Evolutionary conservation across 352 stramenopile genomes (phyloP), one percentile per base, ranked within the genome.

Genomic region (Globisporangium okanoganense): DNA sequence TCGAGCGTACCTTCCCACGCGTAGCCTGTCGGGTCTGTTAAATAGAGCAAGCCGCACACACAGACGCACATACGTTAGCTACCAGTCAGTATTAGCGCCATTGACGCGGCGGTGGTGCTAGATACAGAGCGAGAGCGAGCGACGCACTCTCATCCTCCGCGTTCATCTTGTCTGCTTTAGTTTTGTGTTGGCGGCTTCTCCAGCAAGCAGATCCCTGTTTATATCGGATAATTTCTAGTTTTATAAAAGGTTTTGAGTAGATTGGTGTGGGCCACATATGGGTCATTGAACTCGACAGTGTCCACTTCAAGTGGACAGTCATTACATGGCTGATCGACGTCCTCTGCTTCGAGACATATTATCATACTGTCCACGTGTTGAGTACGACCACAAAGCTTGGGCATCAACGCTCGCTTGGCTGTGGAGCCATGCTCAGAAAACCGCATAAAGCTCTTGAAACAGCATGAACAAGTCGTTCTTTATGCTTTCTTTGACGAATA

Each of bases 1-100:
- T 95, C 86, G 29, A 95, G 72, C 49, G 80, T 74, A 56, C 84
- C 84, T 68, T 95, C 86, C 86, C 86, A 95, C 62, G 84, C 74
- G 72, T 95, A 95, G 22, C 84, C 86, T 35, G 76, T 79, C 20
- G 50, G 64, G 65, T 31, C 35, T 66, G 35, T 24, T 33, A 9
- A 36, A 36, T 5, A 33, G 3, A 50, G 16, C 38, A 45, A 45
- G 38, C 8, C 33, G 48, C 18, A 57, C 14, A 67, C 36, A 65
- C 25, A 64, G 6, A n/a, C 25, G 18, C 18, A 24, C 16, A 18
- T 10, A 25, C 16, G 27, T 56, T 41, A 56, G 29, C 12, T 43
- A 8, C 13, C 6, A 10, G 12, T n/a, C 2, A 33, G 29, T 33
- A 33, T n/a, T n/a, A n/a, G n/a, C n/a, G n/a, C n/a, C n/a, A n/a